Evolutionary conservation across 2,329 filamentous ascomycete genomes (phyloP).

Genomic region (Pseudocercospora macadamiae): DNA sequence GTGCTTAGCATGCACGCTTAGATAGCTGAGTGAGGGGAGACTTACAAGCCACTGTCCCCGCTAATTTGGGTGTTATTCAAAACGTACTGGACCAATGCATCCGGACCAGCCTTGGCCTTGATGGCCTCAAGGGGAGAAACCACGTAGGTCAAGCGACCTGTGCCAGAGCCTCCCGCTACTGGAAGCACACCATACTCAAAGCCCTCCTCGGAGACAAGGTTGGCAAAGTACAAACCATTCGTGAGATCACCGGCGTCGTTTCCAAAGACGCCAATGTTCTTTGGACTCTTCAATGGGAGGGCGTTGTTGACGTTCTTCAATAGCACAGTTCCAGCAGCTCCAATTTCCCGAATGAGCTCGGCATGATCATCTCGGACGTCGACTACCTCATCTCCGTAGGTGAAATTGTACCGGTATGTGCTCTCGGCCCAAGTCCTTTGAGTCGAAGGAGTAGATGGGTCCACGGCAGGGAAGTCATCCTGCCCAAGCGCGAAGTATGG

Average conservation of each 20-base stretch:
- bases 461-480: conserved; percentile 47
- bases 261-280: conserved; percentile 55
- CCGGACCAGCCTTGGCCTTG: conserved; percentile 38
- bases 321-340: conserved; percentile 55
- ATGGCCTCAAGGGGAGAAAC: conserved; percentile 49
- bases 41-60: conserved; percentile 33
- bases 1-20: background rate
- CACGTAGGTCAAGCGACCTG: conserved; percentile 44
- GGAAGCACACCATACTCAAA: conserved; percentile 51
- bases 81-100: conserved; percentile 51
- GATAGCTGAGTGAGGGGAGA: background rate
- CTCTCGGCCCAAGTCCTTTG: conserved; percentile 46
- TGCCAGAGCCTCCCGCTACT: conserved; percentile 52
- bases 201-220: conserved; percentile 42
- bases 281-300: conserved; percentile 53
- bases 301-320: conserved; percentile 66
- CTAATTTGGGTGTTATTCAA: conserved; percentile 43
- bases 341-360: conserved; percentile 67
- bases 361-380: conserved; percentile 77
- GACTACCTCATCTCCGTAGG: conserved; percentile 63
- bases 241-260: conserved; percentile 53
- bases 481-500: conserved; percentile 53
- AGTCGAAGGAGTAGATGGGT: conserved; percentile 53
- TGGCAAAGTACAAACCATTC: conserved; percentile 48
- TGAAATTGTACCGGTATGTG: conserved; percentile 70